phyloP scores from a whole-genome alignment of 1,284 basidiomycete genomes.

The Ustilago tritici region DNA sequence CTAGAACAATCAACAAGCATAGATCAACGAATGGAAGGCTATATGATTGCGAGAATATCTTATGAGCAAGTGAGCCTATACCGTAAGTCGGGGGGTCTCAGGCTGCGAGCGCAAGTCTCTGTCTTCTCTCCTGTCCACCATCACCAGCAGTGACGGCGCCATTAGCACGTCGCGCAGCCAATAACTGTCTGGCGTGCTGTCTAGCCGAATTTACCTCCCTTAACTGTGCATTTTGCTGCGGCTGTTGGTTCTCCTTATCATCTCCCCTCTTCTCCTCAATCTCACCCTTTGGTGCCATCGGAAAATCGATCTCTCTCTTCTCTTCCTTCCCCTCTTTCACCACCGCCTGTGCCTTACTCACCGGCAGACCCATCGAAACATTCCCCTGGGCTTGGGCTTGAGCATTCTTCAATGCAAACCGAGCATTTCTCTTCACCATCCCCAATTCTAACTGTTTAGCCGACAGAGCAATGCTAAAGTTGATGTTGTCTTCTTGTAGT shows the following conservation, averaged over 20 bases:
- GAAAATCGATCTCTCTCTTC: constrained; percentile 9
- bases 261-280: not conserved
- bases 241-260: constrained; percentile 11
- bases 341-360: not conserved
- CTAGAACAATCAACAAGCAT: not conserved
- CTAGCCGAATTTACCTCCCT: constrained; percentile 19
- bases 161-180: constrained; percentile 15
- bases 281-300: constrained; percentile 6
- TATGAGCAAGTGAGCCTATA: not conserved
- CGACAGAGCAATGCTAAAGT: constrained; percentile 53
- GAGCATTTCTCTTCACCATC: constrained; percentile 55
- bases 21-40: not conserved
- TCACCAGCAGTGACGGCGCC: not conserved
- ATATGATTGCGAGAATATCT: not conserved
- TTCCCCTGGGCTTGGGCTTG: not conserved
- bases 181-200: constrained; percentile 19
- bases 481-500: constrained; percentile 51
- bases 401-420: constrained; percentile 42
- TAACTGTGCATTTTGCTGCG: not conserved
- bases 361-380: constrained; percentile 5
- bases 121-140: not conserved
- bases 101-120: constrained; percentile 17
- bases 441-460: constrained; percentile 59
- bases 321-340: not conserved
- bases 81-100: not conserved